Base-by-base conservation (phyloP, 73 alveolate species). In the Stentor coeruleus region DNA sequence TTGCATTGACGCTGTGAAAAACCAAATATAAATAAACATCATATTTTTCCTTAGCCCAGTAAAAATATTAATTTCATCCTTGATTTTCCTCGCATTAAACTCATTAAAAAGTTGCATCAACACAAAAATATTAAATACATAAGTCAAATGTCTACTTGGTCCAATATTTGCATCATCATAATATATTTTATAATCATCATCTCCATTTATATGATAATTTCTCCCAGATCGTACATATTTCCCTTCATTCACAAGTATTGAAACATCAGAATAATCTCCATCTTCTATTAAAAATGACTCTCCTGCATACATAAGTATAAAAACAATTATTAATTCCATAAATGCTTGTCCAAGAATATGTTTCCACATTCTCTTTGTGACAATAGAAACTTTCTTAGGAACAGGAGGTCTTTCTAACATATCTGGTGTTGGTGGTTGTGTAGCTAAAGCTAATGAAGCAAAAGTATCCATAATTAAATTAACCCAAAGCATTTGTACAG, bases 401-500 rank as follows among this genome's bases (percentile, higher is more conserved):
- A 95, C 89, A 60, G 99, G 99, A 38, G 92, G 94, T 75, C 98
- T 89, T 26, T 84, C 42, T 26, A 96, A 80, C 11, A 96, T 81
- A 33, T 82, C 94, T 37, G 74, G 91, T 35, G 93, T 92, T 20
- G 99, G 99, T 0, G 95, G 93, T 84, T 96, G 98, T 4, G 98
- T 93, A 4, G 98, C 98, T 39, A 95, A 88, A 20, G 99, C 99
- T 35, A 96, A 81, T 3, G 97, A 85, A 37, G 96, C 98, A 11
- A 93, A 60, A 6, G 98, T 88, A 86, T 94, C 99, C 98, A 95
- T 93, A 55, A 95, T 95, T 35, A 95, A 60, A 75, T 95, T 95
- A 66, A 93, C 96, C 99, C 99, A 95, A 42, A 95, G 89, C 98
- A 95, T 86, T 85, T 93, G 91, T 76, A 91, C 86, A 58, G 96